These are phyloP conservation scores for Kodamaea ohmeri DNA, from an alignment of 1,139 yeast genomes.

Conservation along the genomic window DNA sequence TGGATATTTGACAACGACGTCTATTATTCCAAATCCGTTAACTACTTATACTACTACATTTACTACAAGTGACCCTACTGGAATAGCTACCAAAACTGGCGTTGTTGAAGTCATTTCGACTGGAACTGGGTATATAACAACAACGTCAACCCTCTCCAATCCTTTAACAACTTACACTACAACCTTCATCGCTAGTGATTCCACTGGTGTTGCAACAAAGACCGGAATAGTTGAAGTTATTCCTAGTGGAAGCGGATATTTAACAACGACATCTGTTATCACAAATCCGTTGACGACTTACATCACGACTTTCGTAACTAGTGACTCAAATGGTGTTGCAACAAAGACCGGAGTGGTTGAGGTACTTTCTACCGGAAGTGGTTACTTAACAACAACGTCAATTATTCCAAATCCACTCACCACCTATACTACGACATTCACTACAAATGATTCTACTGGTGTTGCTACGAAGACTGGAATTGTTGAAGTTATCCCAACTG, in stretches of 20 bases:
- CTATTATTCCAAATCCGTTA: neutral
- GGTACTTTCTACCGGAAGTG: neutral
- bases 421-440: neutral
- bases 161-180: conserved; percentile 1
- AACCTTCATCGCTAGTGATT: no score
- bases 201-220: neutral
- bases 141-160: neutral
- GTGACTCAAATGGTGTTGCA: neutral
- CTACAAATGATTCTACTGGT: neutral
- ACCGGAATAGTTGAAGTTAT: neutral
- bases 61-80: neutral
- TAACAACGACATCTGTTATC: conserved; percentile 12
- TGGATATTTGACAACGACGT: neutral
- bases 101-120: neutral
- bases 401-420: neutral
- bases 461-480: neutral
- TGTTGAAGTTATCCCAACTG: conserved; percentile 10
- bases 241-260: neutral
- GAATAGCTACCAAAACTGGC: neutral
- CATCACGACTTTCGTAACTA: conserved; percentile 17
- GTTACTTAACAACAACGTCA: neutral
- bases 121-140: neutral
- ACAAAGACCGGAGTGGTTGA: neutral
- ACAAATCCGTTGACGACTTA: conserved; percentile 14
- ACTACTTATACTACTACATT: neutral